phyloP scores from a whole-genome alignment of 2,329 filamentous ascomycete species.

The Pseudogymnoascus sp. region DNA sequence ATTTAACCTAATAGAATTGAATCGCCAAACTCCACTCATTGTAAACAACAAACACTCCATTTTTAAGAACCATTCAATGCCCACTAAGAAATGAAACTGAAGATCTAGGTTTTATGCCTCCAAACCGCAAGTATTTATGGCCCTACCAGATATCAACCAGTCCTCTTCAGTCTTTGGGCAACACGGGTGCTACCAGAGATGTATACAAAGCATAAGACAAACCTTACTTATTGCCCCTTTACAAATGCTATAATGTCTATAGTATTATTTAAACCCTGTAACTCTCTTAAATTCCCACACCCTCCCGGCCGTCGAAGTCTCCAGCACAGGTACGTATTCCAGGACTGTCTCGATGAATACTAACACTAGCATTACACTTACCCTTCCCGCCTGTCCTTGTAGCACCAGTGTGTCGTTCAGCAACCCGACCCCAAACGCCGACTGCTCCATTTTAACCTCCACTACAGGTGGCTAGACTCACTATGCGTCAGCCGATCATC shows the following conservation, averaged over 20 bases:
- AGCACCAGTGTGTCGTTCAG: constrained; percentile 38
- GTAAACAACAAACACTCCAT: too few species aligned
- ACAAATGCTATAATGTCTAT: neutral
- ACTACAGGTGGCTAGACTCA: constrained; percentile 34
- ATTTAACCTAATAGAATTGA: neutral
- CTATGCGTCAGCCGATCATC: constrained; percentile 9
- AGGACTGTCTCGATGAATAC: constrained; percentile 39
- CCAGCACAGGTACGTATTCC: constrained; percentile 33
- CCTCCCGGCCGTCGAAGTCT: constrained; percentile 26
- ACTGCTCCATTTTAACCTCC: constrained; percentile 35
- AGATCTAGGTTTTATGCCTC: too few species aligned
- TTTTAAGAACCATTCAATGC: too few species aligned
- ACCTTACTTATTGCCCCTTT: too few species aligned
- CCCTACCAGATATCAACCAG: too few species aligned
- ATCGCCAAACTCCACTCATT: too few species aligned
- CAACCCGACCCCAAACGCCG: constrained; percentile 36
- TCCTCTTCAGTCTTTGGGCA: too few species aligned
- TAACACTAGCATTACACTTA: constrained; percentile 38
- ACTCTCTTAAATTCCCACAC: constrained; percentile 27
- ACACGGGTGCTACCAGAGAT: too few species aligned
- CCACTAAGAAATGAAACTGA: too few species aligned
- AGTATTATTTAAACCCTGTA: constrained; percentile 15
- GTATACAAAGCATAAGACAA: too few species aligned
- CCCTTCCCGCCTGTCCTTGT: constrained; percentile 28
- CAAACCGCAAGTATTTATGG: too few species aligned